These are phyloP conservation scores for Eugenia klotzschiana DNA, from an alignment of 441 rosid genomes.

Conservation along the genomic window DNA sequence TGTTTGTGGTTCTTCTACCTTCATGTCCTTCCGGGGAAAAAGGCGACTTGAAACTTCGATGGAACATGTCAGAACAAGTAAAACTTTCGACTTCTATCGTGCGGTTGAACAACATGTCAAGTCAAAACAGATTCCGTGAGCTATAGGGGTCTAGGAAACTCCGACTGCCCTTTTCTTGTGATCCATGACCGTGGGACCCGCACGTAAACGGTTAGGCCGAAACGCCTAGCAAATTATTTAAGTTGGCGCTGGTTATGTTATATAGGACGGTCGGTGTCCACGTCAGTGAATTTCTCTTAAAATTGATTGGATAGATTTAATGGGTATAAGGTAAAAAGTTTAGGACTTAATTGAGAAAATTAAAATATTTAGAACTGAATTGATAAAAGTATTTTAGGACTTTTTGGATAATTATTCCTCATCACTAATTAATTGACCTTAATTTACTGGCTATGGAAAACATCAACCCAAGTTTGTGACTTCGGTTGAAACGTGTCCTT, in stretches of 20 bases:
- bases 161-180: not conserved
- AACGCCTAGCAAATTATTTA: not conserved
- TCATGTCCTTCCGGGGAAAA: not conserved
- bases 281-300: too few species aligned
- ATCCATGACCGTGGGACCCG: not conserved
- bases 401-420: too few species aligned
- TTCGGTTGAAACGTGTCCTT: not conserved
- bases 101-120: not conserved
- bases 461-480: not conserved
- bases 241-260: too few species aligned
- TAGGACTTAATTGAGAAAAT: too few species aligned
- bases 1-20: not conserved
- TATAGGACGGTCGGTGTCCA: too few species aligned
- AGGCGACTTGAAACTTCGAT: not conserved
- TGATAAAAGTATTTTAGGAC: too few species aligned
- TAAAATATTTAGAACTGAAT: too few species aligned
- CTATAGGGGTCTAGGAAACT: not conserved
- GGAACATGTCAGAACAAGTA: not conserved
- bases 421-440: not conserved
- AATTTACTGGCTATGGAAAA: not conserved
- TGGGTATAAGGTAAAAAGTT: too few species aligned
- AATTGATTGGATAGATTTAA: too few species aligned
- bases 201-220: not conserved
- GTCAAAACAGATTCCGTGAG: not conserved
- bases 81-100: not conserved